Percentiles rank a stretch among this genome's conserved stretches.
phyloP scores from a whole-genome alignment of 73 alveolate genomes.

The Diophrys sp. region DNA sequence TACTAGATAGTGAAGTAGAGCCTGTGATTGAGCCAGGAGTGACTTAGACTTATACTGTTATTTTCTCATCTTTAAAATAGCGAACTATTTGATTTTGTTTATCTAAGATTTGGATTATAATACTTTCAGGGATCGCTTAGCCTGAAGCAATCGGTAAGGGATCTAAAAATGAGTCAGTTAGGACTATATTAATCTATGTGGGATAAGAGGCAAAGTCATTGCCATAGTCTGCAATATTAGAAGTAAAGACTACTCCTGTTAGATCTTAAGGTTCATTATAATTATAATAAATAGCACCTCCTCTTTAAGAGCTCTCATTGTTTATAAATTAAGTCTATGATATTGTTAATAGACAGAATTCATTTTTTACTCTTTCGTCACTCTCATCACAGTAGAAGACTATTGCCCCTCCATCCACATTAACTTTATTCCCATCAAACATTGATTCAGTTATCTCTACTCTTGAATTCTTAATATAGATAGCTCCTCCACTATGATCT shows the following conservation, averaged over 20 bases:
- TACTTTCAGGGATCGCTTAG: neutral
- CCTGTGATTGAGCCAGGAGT: neutral
- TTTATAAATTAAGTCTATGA: neutral
- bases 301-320: neutral
- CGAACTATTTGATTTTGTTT: neutral
- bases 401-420: slow-evolving; percentile 14
- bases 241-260: neutral
- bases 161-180: no score
- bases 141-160: neutral
- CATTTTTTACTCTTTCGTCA: no score
- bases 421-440: slow-evolving; percentile 1
- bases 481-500: slow-evolving; percentile 1
- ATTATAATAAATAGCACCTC: slow-evolving; percentile 29
- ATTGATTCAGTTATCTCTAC: neutral
- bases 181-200: neutral
- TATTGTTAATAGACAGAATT: neutral
- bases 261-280: neutral
- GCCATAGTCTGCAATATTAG: slow-evolving; percentile 12
- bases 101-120: neutral
- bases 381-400: neutral
- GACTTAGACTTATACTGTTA: neutral
- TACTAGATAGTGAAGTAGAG: no score
- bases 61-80: neutral
- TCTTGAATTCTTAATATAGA: neutral
- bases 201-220: slow-evolving; percentile 6